Conservation (phyloP, 2,329 filamentous ascomycete species). For the Diaporthe ilicicola region DNA sequence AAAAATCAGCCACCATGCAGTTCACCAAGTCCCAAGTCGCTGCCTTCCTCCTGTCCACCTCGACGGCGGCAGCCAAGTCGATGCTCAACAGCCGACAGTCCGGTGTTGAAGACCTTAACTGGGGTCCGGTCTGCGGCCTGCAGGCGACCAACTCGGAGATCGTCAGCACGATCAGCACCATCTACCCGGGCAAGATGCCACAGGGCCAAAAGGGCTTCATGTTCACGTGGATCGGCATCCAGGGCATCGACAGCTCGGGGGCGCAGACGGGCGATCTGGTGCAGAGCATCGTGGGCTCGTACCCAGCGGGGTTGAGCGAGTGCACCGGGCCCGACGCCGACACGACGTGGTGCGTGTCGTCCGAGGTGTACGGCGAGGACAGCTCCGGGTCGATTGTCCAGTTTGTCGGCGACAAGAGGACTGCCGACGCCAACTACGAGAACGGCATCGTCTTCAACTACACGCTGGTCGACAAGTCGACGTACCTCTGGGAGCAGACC, state of each 20-base stretch:
- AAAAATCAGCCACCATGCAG: slow-evolving; percentile 6
- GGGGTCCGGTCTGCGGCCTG: slow-evolving; percentile 38
- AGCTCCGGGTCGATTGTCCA: slow-evolving; percentile 32
- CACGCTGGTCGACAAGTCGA: slow-evolving; percentile 37
- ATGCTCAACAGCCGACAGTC: slow-evolving; percentile 32
- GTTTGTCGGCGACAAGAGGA: slow-evolving; percentile 37
- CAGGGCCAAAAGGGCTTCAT: slow-evolving; percentile 37
- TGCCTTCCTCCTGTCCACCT: slow-evolving; percentile 23
- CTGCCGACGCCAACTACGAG: slow-evolving; percentile 35
- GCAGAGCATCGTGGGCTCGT: slow-evolving; percentile 35
- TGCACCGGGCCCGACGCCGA: slow-evolving; percentile 36
- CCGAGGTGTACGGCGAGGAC: slow-evolving; percentile 39
- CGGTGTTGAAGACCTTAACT: slow-evolving; percentile 29
- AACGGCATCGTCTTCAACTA: slow-evolving; percentile 40
- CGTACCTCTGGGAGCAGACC: slow-evolving; percentile 38
- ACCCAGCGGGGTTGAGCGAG: slow-evolving; percentile 36
- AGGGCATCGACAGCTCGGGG: slow-evolving; percentile 30
- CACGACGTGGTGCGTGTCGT: slow-evolving; percentile 39
- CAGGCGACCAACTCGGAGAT: slow-evolving; percentile 37
- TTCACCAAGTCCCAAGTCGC: slow-evolving; percentile 11
- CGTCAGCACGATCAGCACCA: slow-evolving; percentile 37
- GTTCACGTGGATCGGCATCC: slow-evolving; percentile 40
- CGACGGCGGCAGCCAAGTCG: slow-evolving; percentile 23
- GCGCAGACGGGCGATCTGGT: slow-evolving; percentile 37
- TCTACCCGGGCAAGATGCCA: slow-evolving; percentile 39